Evolutionary conservation across 1,284 basidiomycete genomes (phyloP), one percentile per base, ranked within the genome.

Genomic region (Dichomitus squalens): DNA sequence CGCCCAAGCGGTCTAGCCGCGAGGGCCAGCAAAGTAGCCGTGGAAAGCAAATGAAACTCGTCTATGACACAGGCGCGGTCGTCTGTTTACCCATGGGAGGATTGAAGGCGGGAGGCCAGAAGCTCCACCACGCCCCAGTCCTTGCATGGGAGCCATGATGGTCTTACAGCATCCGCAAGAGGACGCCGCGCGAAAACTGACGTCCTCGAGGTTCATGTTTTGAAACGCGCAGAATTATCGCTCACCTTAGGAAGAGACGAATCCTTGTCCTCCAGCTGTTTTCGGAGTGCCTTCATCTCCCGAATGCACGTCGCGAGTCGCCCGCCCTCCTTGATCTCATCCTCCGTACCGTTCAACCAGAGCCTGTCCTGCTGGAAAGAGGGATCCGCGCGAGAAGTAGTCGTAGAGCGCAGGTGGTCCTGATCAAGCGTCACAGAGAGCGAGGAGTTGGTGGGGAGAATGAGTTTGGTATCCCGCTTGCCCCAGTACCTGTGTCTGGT

Each of bases 371-470:
- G 76, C 56, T 77, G 76, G 67, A 95, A 97, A 2, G 82, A 79
- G 0, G 87, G 77, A 69, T 96, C 92, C 4, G 92, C 90, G 25
- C 93, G 87, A 12, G 95, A 94, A 0, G 95, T 95, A 3, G 96
- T 99, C 7, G 95, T 96, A 1, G 94, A 94, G 57, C 94, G 84
- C 23, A 99, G 84, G 69, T 99, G 92, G 76, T 98, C 95, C 76
- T 99, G 97, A 71, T 93, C 92, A 57, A 99, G 88, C 3, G 97
- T 99, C 49, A 99, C 93, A 2, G 95, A 98, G 29, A 99, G 86
- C 21, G 96, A 98, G 6, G 95, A 95, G 78, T 99, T 99, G 65
- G 96, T 98, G 29, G 96, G 96, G 53, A 99, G 82, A 71, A 98
- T 98, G 64, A 99, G 87, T 66, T 88, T 86, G 8, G 94, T 96